These are phyloP conservation scores for Tillandsia leiboldiana DNA, from an alignment of 176 grass and related monocot species.

Conservation along the genomic window DNA sequence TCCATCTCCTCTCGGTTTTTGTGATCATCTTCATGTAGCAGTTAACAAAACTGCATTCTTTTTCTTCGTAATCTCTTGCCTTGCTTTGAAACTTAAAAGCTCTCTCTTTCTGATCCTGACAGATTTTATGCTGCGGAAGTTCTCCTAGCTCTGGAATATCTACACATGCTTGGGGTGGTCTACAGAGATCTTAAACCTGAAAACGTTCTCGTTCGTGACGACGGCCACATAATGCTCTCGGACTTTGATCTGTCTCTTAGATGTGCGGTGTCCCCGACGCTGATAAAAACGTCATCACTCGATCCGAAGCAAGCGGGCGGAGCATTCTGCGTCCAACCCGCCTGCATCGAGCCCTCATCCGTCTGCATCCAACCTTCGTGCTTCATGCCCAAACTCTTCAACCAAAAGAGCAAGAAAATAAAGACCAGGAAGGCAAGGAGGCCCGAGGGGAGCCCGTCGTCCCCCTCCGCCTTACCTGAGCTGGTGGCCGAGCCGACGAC, in stretches of 20 bases:
- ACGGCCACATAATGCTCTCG: slow-evolving; percentile 66
- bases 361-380: slow-evolving; percentile 54
- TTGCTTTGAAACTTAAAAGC: too few species aligned
- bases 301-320: slow-evolving; percentile 14
- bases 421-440: slow-evolving; percentile 24
- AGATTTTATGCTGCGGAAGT: slow-evolving; percentile 60
- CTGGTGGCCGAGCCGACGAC: slow-evolving; percentile 52
- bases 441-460: slow-evolving; percentile 8
- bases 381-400: slow-evolving; percentile 62
- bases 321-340: slow-evolving; percentile 32
- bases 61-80: too few species aligned
- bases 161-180: slow-evolving; percentile 64
- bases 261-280: slow-evolving; percentile 44
- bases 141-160: slow-evolving; percentile 54
- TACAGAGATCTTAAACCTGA: slow-evolving; percentile 66
- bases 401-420: slow-evolving; percentile 33
- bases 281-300: slow-evolving; percentile 26
- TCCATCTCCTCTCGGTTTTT: too few species aligned
- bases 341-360: slow-evolving; percentile 22
- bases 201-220: slow-evolving; percentile 55
- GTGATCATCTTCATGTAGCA: too few species aligned
- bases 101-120: neutral
- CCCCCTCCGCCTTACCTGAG: slow-evolving; percentile 25
- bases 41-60: too few species aligned
- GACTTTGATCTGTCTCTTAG: slow-evolving; percentile 65